Conservation (phyloP, 202 grass and related monocot species). For the Panicum virgatum region DNA sequence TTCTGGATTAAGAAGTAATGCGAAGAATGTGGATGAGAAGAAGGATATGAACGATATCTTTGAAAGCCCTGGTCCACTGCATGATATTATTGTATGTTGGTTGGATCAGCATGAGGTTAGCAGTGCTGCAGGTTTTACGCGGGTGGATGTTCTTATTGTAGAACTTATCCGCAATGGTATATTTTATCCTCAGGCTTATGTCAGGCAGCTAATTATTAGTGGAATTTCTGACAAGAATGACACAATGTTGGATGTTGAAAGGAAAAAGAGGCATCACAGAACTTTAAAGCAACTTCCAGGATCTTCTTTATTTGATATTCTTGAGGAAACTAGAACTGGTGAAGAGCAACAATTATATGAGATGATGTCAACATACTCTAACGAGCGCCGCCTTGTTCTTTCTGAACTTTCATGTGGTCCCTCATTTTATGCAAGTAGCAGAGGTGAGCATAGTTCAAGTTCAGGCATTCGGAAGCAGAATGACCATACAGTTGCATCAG, state of each 20-base stretch:
- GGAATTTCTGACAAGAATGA: slow-evolving; percentile 78
- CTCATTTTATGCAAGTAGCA: slow-evolving; percentile 46
- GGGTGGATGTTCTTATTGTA: slow-evolving; percentile 72
- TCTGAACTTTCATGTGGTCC: slow-evolving; percentile 62
- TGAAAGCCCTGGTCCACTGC: slow-evolving; percentile 91
- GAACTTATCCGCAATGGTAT: slow-evolving; percentile 85
- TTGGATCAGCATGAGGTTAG: slow-evolving; percentile 92
- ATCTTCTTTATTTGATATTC: slow-evolving; percentile 70
- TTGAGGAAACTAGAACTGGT: slow-evolving; percentile 69
- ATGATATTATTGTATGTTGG: slow-evolving; percentile 98
- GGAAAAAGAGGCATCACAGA: slow-evolving; percentile 79
- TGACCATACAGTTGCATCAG: slow-evolving; percentile 43
- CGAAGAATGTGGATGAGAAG: slow-evolving; percentile 56
- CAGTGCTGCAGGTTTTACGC: slow-evolving; percentile 70
- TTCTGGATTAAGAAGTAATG: slow-evolving; percentile 47
- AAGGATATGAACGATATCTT: slow-evolving; percentile 69
- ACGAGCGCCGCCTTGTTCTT: slow-evolving; percentile 81
- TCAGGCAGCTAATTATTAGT: slow-evolving; percentile 94
- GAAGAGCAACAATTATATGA: slow-evolving; percentile 67
- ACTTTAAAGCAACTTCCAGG: slow-evolving; percentile 90
- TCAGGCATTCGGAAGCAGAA: slow-evolving; percentile 52
- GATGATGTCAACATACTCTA: slow-evolving; percentile 71
- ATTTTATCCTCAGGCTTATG: slow-evolving; percentile 95
- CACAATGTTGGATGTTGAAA: slow-evolving; percentile 68
- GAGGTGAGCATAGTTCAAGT: slow-evolving; percentile 39